Evolutionary conservation across 2,329 filamentous ascomycete species (phyloP).

Genomic region (Hymenoscyphus albidus): DNA sequence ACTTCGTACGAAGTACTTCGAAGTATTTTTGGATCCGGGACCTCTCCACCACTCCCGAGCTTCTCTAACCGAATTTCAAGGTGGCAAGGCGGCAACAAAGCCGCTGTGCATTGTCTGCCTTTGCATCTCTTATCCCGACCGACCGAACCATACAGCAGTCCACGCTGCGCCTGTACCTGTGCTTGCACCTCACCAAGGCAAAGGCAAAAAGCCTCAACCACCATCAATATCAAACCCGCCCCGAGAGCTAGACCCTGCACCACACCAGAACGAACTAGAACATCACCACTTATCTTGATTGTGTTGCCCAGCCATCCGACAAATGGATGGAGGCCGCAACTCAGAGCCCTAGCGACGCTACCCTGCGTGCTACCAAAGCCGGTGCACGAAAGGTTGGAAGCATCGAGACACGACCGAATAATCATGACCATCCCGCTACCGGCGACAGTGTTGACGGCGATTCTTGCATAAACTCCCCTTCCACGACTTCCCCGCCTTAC

Average conservation of each 20-base stretch:
- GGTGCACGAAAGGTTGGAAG: not conserved
- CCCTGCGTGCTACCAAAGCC: not conserved
- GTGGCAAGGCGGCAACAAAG: not conserved
- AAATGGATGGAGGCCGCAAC: conserved; percentile 32
- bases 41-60: not conserved
- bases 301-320: conserved; percentile 20
- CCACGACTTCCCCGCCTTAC: conserved; percentile 38
- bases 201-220: conserved; percentile 6
- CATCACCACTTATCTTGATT: conserved; percentile 2
- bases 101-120: no score
- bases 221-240: conserved; percentile 22
- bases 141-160: no score
- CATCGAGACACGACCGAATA: not conserved
- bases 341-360: conserved; percentile 4
- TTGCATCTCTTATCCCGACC: not conserved
- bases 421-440: not conserved
- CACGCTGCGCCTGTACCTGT: not conserved
- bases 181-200: not conserved
- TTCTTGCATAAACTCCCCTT: conserved; percentile 17
- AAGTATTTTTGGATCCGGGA: not conserved
- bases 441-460: conserved; percentile 10
- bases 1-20: no score
- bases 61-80: not conserved
- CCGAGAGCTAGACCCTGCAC: conserved; percentile 2
- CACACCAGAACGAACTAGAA: not conserved